These are phyloP conservation scores for Funneliformis mosseae DNA, from an alignment of 192 early-diverging fungal species.

Conservation along the genomic window DNA sequence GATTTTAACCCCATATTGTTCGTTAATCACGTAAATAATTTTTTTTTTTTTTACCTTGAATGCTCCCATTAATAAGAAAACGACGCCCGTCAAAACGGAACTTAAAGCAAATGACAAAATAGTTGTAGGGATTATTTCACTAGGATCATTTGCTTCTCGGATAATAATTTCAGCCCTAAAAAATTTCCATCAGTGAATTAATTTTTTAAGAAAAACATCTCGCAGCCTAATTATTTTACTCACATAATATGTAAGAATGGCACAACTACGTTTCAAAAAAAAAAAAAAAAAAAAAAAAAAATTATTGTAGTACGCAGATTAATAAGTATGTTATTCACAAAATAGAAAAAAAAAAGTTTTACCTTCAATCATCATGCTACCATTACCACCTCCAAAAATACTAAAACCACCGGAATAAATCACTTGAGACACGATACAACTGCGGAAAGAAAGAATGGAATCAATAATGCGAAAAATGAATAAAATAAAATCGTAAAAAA, in stretches of 20 bases:
- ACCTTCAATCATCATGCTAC: slow-evolving; percentile 80
- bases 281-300: slow-evolving; percentile 28
- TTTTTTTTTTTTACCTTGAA: slow-evolving; percentile 70
- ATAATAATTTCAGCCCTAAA: slow-evolving; percentile 67
- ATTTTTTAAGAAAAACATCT: neutral
- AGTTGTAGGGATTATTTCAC: slow-evolving; percentile 80
- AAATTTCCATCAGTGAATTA: neutral
- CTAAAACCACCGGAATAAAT: slow-evolving; percentile 83
- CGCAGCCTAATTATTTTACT: slow-evolving; percentile 27
- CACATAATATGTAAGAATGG: slow-evolving; percentile 87
- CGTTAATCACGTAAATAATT: neutral
- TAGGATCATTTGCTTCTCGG: slow-evolving; percentile 51
- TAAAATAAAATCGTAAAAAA: neutral
- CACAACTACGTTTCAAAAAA: slow-evolving; percentile 54
- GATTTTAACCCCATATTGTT: too few species aligned
- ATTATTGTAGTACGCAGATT: neutral
- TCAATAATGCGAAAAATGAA: slow-evolving; percentile 16
- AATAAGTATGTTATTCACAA: neutral
- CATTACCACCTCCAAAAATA: slow-evolving; percentile 88
- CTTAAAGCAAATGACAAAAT: slow-evolving; percentile 87
- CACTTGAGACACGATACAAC: slow-evolving; percentile 67
- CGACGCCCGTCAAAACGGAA: slow-evolving; percentile 85
- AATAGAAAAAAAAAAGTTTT: neutral
- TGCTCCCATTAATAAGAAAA: slow-evolving; percentile 83
- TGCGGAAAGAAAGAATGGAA: slow-evolving; percentile 30